Base-by-base conservation (phyloP, 1,139 yeast genomes). In the Magnusiomyces suaveolens region DNA sequence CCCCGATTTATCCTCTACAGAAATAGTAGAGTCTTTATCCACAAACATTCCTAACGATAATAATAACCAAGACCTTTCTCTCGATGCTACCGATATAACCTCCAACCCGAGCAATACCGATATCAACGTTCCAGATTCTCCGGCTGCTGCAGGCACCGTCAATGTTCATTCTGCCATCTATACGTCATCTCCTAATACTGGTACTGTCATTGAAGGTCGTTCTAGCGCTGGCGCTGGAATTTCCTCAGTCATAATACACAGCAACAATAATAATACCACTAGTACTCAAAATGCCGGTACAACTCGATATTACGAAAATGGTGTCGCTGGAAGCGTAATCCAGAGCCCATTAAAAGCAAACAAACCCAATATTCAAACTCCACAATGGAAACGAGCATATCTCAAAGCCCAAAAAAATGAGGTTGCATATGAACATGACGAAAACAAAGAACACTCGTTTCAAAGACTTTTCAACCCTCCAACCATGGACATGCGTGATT, bases 21-120 rank as follows among this genome's bases (percentile, higher is more conserved):
- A 48, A 23, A 38, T 38, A 2, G 24, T 38, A 4, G 62, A 60
- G 16, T 36, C 41, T 6, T 36, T 16, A 3, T 36, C 16, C 16
- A 14, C n/a, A n/a, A n/a, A n/a, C n/a, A n/a, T n/a, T n/a, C n/a
- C n/a, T n/a, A n/a, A 14, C 18, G 41, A 36, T 10, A 36, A 10
- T 10, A 36, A 10, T 14, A 4, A 36, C 16, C 16, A 36, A 3
- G 16, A n/a, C 16, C 3, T 18, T 6, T 29, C 33, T 6, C 33
- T 29, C 12, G 33, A 6, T 6, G 12, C 12, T 12, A 29, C 6
- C 33, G 33, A 29, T 8, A n/a, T 16, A 14, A 36, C 8, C 18
- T 36, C 16, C 10, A 16, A 36, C 41, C 41, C 41, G 16, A 36
- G 3, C 18, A 36, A 36, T n/a, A 18, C 41, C 41, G 16, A 36